Evolutionary conservation across 1,284 basidiomycete genomes (phyloP).

Genomic region (Athelia sp.): DNA sequence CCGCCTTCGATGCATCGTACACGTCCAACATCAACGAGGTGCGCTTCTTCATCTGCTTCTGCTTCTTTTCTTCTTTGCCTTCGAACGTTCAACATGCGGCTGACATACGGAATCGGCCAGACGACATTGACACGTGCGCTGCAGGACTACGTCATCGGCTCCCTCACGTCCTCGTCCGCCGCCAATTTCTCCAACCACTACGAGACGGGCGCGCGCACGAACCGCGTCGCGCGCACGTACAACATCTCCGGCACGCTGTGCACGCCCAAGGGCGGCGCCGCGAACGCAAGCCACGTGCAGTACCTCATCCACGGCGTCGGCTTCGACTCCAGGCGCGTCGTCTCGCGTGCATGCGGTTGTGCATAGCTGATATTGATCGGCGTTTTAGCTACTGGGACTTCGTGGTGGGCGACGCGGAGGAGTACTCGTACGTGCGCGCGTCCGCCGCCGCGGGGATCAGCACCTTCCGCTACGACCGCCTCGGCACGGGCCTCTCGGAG

Average conservation of each 20-base stretch:
- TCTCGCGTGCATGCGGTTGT: constrained; percentile 67
- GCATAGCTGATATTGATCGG: constrained; percentile 42
- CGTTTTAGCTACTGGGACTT: constrained; percentile 4
- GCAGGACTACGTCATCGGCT: no score
- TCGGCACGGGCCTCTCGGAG: constrained; percentile 1
- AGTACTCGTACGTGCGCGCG: constrained; percentile 1
- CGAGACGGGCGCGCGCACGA: constrained; percentile 51
- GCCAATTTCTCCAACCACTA: constrained; percentile 62
- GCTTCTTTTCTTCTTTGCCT: no score
- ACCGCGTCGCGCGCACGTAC: background rate
- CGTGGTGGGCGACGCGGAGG: background rate
- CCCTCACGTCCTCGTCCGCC: constrained; percentile 33
- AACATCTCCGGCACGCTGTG: constrained; percentile 1
- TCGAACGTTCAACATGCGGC: constrained; percentile 46
- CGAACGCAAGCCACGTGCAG: background rate
- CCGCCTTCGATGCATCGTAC: no score
- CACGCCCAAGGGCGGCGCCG: background rate
- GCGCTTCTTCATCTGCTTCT: no score
- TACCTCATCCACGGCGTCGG: constrained; percentile 2
- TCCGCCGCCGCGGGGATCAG: constrained; percentile 1
- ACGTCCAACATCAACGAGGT: no score
- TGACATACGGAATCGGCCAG: constrained; percentile 28
- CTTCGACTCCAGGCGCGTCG: constrained; percentile 21
- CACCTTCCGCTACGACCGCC: constrained; percentile 4
- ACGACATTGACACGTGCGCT: no score